Conservation (phyloP, 257 asterid genomes). For the Capsicum chinense region DNA sequence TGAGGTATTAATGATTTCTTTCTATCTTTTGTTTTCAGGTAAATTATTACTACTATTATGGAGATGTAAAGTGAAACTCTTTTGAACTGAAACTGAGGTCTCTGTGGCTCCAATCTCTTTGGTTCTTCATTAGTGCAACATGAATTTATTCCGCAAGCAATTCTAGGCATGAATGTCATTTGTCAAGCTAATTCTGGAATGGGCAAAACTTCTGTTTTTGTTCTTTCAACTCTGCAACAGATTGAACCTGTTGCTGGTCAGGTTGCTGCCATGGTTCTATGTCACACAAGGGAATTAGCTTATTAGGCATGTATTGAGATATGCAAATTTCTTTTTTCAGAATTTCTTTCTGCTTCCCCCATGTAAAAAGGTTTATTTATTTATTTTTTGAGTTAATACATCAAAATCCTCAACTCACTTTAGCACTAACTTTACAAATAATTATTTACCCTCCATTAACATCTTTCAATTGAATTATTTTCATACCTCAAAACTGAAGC, state of each 20-base stretch:
- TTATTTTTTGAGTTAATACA: neutral
- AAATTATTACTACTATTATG: slow-evolving; percentile 70
- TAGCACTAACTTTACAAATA: too few relatives aligned
- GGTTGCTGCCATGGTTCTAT: slow-evolving; percentile 81
- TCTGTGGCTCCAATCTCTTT: slow-evolving; percentile 73
- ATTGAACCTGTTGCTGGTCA: slow-evolving; percentile 87
- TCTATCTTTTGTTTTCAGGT: slow-evolving; percentile 54
- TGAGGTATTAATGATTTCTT: neutral
- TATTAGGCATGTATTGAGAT: slow-evolving; percentile 59
- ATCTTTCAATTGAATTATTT: too few relatives aligned
- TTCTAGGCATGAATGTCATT: slow-evolving; percentile 89
- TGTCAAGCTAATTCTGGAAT: slow-evolving; percentile 97
- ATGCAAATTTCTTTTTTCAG: neutral
- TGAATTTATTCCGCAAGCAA: slow-evolving; percentile 95
- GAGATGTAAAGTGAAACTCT: slow-evolving; percentile 66
- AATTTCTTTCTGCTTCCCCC: neutral
- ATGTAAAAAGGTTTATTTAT: neutral
- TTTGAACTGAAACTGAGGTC: slow-evolving; percentile 79
- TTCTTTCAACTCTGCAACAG: slow-evolving; percentile 82
- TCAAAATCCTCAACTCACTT: too few relatives aligned
- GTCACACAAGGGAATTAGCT: slow-evolving; percentile 86
- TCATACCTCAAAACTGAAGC: too few relatives aligned
- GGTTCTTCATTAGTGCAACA: slow-evolving; percentile 93
- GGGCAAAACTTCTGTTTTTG: slow-evolving; percentile 96
- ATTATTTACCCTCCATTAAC: too few relatives aligned